Evolutionary conservation across 176 grass and related monocot genomes (phyloP).

Genomic region (Avena atlantica): DNA sequence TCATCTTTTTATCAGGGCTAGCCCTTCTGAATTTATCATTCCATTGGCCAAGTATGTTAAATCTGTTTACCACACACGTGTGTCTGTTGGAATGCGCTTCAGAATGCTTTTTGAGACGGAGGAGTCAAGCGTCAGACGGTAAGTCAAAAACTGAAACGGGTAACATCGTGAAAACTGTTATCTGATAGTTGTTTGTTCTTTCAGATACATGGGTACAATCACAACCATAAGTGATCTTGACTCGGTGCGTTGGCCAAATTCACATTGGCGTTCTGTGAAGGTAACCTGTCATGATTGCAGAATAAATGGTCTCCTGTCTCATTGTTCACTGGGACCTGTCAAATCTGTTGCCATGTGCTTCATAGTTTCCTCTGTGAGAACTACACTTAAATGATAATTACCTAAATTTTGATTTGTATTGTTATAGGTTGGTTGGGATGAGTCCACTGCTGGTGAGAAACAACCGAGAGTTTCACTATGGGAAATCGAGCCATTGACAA

Average conservation of each 20-base stretch:
- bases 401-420: conserved; percentile 19
- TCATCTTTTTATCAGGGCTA: conserved; percentile 64
- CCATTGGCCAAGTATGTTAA: conserved; percentile 96
- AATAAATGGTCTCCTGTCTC: conserved; percentile 14
- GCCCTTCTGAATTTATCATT: conserved; percentile 95
- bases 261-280: conserved; percentile 95
- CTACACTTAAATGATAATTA: neutral
- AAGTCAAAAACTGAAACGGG: conserved; percentile 40
- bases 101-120: conserved; percentile 99
- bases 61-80: conserved; percentile 88
- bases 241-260: conserved; percentile 83
- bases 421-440: conserved; percentile 97
- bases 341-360: conserved; percentile 19
- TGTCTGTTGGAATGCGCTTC: conserved; percentile 94
- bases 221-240: conserved; percentile 90
- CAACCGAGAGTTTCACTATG: conserved; percentile 90
- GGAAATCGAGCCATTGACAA: conserved; percentile 94
- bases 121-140: conserved; percentile 91
- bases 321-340: neutral
- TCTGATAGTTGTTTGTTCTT: conserved; percentile 41
- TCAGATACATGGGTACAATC: conserved; percentile 97
- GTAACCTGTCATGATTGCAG: conserved; percentile 47
- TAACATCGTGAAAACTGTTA: conserved; percentile 16
- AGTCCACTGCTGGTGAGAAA: conserved; percentile 92
- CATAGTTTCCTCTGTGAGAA: conserved; percentile 1